Evolutionary conservation across 768 basidiomycete species (phyloP).

Genomic region (Arthromyces matolae): DNA sequence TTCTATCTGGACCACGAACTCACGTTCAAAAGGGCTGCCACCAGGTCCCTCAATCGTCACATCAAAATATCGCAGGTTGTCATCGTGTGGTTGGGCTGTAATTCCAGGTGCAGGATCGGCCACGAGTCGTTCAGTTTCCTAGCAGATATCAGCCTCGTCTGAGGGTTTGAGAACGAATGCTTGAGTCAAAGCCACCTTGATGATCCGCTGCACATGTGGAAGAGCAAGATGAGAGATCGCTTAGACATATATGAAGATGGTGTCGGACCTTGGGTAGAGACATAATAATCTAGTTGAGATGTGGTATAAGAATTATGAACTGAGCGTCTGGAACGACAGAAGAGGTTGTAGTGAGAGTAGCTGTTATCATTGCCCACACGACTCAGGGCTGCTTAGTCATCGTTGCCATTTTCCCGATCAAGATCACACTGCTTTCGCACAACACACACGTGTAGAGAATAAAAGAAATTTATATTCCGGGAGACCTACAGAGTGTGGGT

Average conservation of each 20-base stretch:
- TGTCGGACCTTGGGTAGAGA: slow-evolving; percentile 50
- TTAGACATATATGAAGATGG: background rate
- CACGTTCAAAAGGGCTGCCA: slow-evolving; percentile 88
- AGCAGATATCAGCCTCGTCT: slow-evolving; percentile 5
- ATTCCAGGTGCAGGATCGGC: slow-evolving; percentile 98
- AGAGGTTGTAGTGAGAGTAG: slow-evolving; percentile 1
- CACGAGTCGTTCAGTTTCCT: slow-evolving; percentile 98
- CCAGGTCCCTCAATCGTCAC: slow-evolving; percentile 94
- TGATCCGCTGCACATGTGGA: slow-evolving; percentile 36
- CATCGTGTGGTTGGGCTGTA: slow-evolving; percentile 91
- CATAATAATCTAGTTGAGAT: slow-evolving; percentile 26
- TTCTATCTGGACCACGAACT: slow-evolving; percentile 16
- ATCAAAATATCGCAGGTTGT: slow-evolving; percentile 98
- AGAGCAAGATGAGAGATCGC: slow-evolving; percentile 1
- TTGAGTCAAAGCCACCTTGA: slow-evolving; percentile 35
- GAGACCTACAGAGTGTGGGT: too few relatives aligned
- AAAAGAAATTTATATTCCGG: too few relatives aligned
- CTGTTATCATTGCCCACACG: slow-evolving; percentile 10
- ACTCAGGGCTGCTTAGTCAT: slow-evolving; percentile 14
- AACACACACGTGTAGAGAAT: too few relatives aligned
- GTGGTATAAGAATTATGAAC: slow-evolving; percentile 8
- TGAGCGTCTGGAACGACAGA: slow-evolving; percentile 2
- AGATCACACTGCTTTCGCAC: too few relatives aligned
- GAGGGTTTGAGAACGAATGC: background rate
- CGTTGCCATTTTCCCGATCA: background rate